Percentiles rank a stretch among this genome's conserved stretches.
phyloP scores from a whole-genome alignment of 108 stramenopile species.

The Conticribra weissflogii region DNA sequence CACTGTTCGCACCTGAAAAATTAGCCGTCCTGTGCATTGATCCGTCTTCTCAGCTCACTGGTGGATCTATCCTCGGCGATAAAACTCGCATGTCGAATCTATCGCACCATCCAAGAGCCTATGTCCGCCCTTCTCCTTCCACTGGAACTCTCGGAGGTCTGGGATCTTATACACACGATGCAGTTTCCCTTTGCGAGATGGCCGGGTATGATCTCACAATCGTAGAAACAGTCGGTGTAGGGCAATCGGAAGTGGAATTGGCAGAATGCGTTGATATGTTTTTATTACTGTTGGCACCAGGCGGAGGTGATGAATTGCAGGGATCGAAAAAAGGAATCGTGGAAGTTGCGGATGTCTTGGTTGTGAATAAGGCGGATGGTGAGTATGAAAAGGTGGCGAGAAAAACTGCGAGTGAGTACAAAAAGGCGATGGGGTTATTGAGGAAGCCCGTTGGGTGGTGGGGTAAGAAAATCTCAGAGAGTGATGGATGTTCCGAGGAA shows the following conservation, averaged over 20 bases:
- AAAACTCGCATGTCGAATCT: slow-evolving; percentile 97
- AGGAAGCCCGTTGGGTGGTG: slow-evolving; percentile 50
- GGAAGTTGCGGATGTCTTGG: slow-evolving; percentile 93
- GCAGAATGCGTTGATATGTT: slow-evolving; percentile 89
- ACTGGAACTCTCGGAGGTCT: slow-evolving; percentile 93
- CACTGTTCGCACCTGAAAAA: slow-evolving; percentile 33
- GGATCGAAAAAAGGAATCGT: slow-evolving; percentile 98
- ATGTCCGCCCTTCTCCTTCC: slow-evolving; percentile 94
- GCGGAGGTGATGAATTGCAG: slow-evolving; percentile 96
- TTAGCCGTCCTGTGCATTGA: slow-evolving; percentile 93
- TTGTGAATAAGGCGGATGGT: slow-evolving; percentile 98
- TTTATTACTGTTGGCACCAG: slow-evolving; percentile 91
- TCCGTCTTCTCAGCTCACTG: slow-evolving; percentile 87
- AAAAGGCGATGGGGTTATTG: slow-evolving; percentile 64
- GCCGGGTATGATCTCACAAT: slow-evolving; percentile 92
- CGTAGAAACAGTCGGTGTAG: slow-evolving; percentile 97
- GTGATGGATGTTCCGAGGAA: background rate
- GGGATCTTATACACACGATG: slow-evolving; percentile 90
- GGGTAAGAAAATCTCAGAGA: slow-evolving; percentile 16
- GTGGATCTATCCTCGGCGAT: slow-evolving; percentile 98
- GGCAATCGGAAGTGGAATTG: slow-evolving; percentile 94
- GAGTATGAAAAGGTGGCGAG: slow-evolving; percentile 60
- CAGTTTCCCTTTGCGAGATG: slow-evolving; percentile 88
- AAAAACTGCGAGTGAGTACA: slow-evolving; percentile 76
- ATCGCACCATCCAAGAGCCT: slow-evolving; percentile 76